Percentiles rank a stretch among this genome's conserved stretches.
These are phyloP conservation scores for Bipolaris cookei DNA, from an alignment of 2,329 filamentous ascomycete genomes.

Conservation along the genomic window DNA sequence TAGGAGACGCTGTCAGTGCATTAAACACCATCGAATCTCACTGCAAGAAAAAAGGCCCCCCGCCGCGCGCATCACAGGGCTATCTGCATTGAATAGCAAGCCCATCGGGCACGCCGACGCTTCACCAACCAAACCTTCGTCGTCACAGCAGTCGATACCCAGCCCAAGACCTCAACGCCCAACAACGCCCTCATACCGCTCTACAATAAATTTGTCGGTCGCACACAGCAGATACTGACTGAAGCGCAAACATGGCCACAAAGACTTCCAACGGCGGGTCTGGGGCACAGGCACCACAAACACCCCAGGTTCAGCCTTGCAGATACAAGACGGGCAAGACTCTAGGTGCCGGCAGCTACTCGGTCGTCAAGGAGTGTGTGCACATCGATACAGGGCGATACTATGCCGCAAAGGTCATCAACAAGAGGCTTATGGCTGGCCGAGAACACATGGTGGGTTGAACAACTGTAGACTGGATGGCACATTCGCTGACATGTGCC, in stretches of 20 bases:
- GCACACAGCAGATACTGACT: background rate
- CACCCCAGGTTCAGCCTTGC: conserved; percentile 82
- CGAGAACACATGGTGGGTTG: conserved; percentile 89
- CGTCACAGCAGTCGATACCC: conserved; percentile 1
- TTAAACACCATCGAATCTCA: background rate
- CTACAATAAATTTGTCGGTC: background rate
- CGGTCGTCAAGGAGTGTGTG: conserved; percentile 97
- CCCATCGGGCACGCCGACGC: conserved; percentile 2
- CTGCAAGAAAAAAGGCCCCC: background rate
- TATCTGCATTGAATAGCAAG: conserved; percentile 6
- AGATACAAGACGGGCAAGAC: conserved; percentile 99
- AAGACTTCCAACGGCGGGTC: conserved; percentile 45
- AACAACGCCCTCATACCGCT: conserved; percentile 6
- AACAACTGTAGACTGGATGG: background rate
- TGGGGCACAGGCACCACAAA: conserved; percentile 40
- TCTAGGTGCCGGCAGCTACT: conserved; percentile 93
- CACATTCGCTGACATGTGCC: conserved; percentile 17
- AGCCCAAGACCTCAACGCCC: conserved; percentile 19
- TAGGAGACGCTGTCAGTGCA: background rate
- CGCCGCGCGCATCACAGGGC: conserved; percentile 9
- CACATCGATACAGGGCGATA: conserved; percentile 97
- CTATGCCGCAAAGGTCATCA: conserved; percentile 99
- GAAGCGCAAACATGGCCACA: conserved; percentile 1
- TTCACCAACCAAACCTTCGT: background rate
- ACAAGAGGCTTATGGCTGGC: conserved; percentile 96